These are phyloP conservation scores for Xanthoconium stramineum DNA, from an alignment of 768 basidiomycete genomes.

Conservation along the genomic window DNA sequence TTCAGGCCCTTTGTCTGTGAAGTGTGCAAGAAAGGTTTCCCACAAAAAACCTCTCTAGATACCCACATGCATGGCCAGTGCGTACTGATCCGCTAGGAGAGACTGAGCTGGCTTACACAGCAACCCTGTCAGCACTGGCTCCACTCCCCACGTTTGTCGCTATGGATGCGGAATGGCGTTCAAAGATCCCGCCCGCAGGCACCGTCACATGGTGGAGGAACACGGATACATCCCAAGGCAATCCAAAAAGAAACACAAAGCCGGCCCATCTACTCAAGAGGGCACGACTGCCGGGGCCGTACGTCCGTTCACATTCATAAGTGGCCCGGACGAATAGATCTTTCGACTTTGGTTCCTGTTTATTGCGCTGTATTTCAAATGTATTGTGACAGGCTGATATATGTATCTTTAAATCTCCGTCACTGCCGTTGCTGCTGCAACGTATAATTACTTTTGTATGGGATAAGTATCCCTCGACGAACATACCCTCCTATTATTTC, in stretches of 20 bases:
- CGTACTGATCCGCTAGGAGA: slow-evolving; percentile 17
- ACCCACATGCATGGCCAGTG: slow-evolving; percentile 57
- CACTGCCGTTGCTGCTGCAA: slow-evolving; percentile 4
- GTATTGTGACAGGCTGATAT: slow-evolving; percentile 20
- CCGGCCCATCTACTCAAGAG: slow-evolving; percentile 29
- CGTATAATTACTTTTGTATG: slow-evolving; percentile 18
- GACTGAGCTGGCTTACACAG: slow-evolving; percentile 10
- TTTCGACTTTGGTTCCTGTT: slow-evolving; percentile 2
- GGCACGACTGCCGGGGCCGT: slow-evolving; percentile 23
- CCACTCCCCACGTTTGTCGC: slow-evolving; percentile 51
- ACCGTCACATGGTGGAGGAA: slow-evolving; percentile 52
- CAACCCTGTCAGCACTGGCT: slow-evolving; percentile 46
- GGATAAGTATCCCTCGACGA: neutral
- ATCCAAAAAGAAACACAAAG: slow-evolving; percentile 43
- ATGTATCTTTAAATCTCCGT: slow-evolving; percentile 26
- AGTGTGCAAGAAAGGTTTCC: slow-evolving; percentile 52
- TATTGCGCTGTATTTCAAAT: slow-evolving; percentile 19
- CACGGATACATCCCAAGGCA: slow-evolving; percentile 51
- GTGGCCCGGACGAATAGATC: slow-evolving; percentile 26
- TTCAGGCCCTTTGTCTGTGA: slow-evolving; percentile 50
- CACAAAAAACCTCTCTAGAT: slow-evolving; percentile 56
- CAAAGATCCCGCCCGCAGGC: slow-evolving; percentile 63
- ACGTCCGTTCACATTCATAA: slow-evolving; percentile 32
- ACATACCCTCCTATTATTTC: slow-evolving; percentile 15
- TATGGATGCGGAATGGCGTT: slow-evolving; percentile 51